These are phyloP conservation scores for Sideroxylon spinosum DNA, from an alignment of 179 eudicot species.

Conservation along the genomic window DNA sequence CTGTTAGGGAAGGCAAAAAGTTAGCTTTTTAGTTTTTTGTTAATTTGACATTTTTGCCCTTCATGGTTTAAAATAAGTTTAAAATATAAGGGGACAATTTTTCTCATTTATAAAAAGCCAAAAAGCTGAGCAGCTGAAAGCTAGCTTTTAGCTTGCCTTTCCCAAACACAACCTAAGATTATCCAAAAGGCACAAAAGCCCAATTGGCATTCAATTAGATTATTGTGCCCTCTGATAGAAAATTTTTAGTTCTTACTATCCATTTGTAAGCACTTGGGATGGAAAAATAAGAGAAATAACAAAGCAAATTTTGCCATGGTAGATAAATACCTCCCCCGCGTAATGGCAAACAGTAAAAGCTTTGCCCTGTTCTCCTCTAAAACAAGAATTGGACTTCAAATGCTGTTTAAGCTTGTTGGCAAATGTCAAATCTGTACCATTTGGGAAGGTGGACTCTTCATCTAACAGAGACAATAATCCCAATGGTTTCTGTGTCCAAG, in stretches of 20 bases:
- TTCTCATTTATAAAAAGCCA: too few species aligned
- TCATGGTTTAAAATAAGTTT: too few species aligned
- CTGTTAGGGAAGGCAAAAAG: too few species aligned
- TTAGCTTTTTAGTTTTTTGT: too few species aligned
- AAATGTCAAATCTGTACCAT: constrained; percentile 87
- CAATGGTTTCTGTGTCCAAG: constrained; percentile 71
- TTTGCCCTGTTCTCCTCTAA: constrained; percentile 80
- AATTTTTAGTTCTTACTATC: not conserved
- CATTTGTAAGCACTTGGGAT: constrained; percentile 4
- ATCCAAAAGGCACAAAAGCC: too few species aligned
- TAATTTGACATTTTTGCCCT: too few species aligned
- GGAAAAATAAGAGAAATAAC: not conserved
- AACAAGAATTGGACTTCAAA: constrained; percentile 59
- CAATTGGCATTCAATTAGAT: not conserved
- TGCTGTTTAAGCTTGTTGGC: constrained; percentile 95
- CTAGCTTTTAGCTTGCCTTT: too few species aligned
- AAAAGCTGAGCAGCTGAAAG: too few species aligned
- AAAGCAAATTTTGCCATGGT: not conserved
- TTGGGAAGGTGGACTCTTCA: constrained; percentile 96
- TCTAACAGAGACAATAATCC: constrained; percentile 84
- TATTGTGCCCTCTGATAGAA: not conserved
- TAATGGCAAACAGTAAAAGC: constrained; percentile 77
- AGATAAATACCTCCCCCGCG: constrained; percentile 80
- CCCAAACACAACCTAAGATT: too few species aligned
- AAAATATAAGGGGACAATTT: too few species aligned